Base-by-base conservation (phyloP, 129 eudicot genomes). In the Glebionis coronaria region DNA sequence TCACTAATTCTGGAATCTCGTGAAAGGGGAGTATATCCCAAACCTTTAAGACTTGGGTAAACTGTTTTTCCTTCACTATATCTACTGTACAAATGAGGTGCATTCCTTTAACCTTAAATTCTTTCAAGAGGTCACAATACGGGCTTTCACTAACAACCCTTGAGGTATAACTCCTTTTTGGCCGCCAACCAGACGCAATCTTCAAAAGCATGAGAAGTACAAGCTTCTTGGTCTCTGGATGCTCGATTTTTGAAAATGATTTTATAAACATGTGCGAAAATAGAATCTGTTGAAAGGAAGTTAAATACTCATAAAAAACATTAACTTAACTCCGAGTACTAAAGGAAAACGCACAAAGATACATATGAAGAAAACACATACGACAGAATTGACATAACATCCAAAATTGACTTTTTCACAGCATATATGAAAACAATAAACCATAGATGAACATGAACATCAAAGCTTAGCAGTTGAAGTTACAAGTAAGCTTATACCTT, bases 131-230 rank as follows among this genome's bases (percentile, higher is more conserved):
- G 35, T 79, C 79, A 47, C 68, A 63, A 66, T 59, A 67, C 31
- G 31, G 44, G 44, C 65, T 61, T 60, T 45, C 1, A 31, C 75
- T 67, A 73, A 73, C 47, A 56, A 70, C 77, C 27, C 57, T 23
- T 45, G 73, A 19, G 60, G 72, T 82, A 15, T 70, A 70, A 59
- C 71, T 79, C 54, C 66, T 2, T 69, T 75, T 79, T 1, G 90
- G 96, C 29, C 90, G 70, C 92, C 96, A 89, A 15, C 96, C 96
- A 12, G 59, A 68, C 16, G 93, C 80, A 38, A 89, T 78, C 68
- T 81, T 83, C 15, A 81, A 73, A 46, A 89, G 68, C 31, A 85
- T 67, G 13, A 79, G 79, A 50, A 89, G 71, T 11, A 71, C 80
- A 18, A 78, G 58, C 65, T 81, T 81, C 70, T 81, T 83, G 0